Evolutionary conservation across 2,329 filamentous ascomycete genomes (phyloP), one percentile per base, ranked within the genome.

Genomic region (Colletotrichum tropicicola): DNA sequence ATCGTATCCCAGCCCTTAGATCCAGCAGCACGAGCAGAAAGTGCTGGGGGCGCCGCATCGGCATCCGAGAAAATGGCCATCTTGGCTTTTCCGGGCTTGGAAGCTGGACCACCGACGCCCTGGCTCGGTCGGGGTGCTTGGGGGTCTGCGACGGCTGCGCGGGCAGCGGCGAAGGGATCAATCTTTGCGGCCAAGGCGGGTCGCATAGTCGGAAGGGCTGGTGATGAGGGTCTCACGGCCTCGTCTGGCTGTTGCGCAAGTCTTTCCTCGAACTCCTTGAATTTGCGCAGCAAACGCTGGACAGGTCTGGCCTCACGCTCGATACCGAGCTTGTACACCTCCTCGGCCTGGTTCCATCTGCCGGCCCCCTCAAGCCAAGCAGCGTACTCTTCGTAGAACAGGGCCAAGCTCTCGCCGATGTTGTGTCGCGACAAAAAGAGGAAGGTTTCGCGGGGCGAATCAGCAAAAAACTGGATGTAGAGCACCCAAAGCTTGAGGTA

Each of bases 381-480:
- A 1, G 96, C 94, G 74, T 97, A 99, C 74, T 98, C 96, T 76
- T 99, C 96, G 78, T 99, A 99, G 77, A 94, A 99, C 4, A 98
- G 82, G 2, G 96, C 96, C 3, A 99, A 85, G 1, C 85, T 83
- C 73, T 98, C 94, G 66, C 95, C 96, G 65, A 99, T 93, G 68
- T 85, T 86, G 74, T 99, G 94, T 53, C 94, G 91, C 12, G 95
- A 91, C 35, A 99, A 85, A 74, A 97, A 99, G 48, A 96, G 89
- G 75, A 94, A 99, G 0, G 92, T 93, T 78, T 99, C 96, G 55
- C 95, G 90, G 2, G 95, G 94, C n/a, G 93, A 85, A 75, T 98
- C 96, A 5, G 93, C 92, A 79, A 98, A 98, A 71, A 98, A 88
- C 54, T 91, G 87, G 73, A 98, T 97, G 78, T 98, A 99, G 73